phyloP scores from a whole-genome alignment of 2,329 filamentous ascomycete species.

The Stagonosporopsis rhizophila region DNA sequence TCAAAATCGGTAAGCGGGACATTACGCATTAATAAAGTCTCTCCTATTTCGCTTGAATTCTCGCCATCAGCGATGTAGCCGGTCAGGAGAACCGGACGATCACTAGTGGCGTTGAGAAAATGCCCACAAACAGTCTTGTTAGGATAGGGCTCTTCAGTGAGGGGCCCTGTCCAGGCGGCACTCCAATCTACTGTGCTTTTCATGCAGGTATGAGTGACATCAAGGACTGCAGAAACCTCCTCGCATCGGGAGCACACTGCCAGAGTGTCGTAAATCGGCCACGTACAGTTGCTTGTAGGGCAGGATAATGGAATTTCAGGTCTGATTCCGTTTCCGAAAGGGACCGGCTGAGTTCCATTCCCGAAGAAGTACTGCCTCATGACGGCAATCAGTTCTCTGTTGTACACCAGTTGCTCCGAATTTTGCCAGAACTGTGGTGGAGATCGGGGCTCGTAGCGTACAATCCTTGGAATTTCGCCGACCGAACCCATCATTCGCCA shows the following conservation, averaged over 20 bases:
- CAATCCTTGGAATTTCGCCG: not conserved
- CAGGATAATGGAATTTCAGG: constrained; percentile 37
- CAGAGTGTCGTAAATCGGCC: constrained; percentile 35
- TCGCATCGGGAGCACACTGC: constrained; percentile 35
- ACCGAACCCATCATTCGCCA: not conserved
- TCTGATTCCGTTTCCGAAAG: constrained; percentile 31
- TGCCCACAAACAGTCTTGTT: constrained; percentile 34
- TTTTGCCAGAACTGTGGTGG: no score
- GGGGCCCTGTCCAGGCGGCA: not conserved
- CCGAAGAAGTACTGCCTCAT: not conserved
- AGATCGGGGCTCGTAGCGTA: constrained; percentile 14
- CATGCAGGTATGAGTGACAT: constrained; percentile 15
- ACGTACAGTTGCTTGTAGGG: constrained; percentile 39
- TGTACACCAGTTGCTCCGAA: no score
- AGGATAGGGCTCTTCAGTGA: constrained; percentile 6
- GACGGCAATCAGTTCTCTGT: not conserved
- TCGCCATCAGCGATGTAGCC: constrained; percentile 17
- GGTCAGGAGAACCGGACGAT: constrained; percentile 22
- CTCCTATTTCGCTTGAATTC: not conserved
- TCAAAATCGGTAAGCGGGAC: constrained; percentile 18
- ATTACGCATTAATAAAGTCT: constrained; percentile 20
- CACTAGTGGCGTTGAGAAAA: constrained; percentile 34
- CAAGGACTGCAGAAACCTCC: constrained; percentile 18
- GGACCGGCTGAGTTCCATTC: constrained; percentile 31
- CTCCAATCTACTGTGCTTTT: constrained; percentile 27